Evolutionary conservation across 768 basidiomycete species (phyloP), one percentile per base, ranked within the genome.

Genomic region (Gymnopilus dilepis): DNA sequence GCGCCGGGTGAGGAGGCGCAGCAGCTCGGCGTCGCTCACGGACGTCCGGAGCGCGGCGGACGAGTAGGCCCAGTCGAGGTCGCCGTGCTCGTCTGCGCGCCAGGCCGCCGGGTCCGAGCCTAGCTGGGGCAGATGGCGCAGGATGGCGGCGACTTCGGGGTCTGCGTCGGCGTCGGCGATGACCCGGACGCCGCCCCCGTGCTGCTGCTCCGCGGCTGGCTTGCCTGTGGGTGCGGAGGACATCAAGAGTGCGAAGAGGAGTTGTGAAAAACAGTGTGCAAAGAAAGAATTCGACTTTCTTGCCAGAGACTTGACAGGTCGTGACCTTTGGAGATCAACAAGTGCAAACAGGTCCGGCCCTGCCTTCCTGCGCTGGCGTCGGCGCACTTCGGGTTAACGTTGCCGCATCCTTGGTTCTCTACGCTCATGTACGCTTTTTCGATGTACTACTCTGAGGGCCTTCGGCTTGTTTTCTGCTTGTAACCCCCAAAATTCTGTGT

Each of bases 31-130:
- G 37, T 60, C 59, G 11, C 60, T 62, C 68, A 56, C 63, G n/a
- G n/a, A n/a, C 51, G 43, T 56, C 34, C 63, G 60, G 33, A 62
- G 28, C 24, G 61, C 62, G 7, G 59, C 56, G 38, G 61, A 54
- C 4, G 69, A 67, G 40, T 69, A 70, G 30, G 50, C 31, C 69
- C 69, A 70, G 58, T 67, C 67, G 9, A 70, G 65, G 19, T 70
- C 69, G 31, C 60, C 65, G 34, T 56, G 41, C 13, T 61, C 53
- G 59, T 66, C 63, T 31, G 57, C 21, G 8, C 50, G 34, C 67
- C 64, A 68, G 34, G 61, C 63, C 40, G 38, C 58, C 4, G 52
- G 54, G 43, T 67, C 63, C 43, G 41, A 21, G 21, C 56, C 52
- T 11, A 45, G 37, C 26, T 43, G 56, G 17, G 59, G 53, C 8